phyloP scores from a whole-genome alignment of 163 green algal species.

The Smithsoniella earleae region DNA sequence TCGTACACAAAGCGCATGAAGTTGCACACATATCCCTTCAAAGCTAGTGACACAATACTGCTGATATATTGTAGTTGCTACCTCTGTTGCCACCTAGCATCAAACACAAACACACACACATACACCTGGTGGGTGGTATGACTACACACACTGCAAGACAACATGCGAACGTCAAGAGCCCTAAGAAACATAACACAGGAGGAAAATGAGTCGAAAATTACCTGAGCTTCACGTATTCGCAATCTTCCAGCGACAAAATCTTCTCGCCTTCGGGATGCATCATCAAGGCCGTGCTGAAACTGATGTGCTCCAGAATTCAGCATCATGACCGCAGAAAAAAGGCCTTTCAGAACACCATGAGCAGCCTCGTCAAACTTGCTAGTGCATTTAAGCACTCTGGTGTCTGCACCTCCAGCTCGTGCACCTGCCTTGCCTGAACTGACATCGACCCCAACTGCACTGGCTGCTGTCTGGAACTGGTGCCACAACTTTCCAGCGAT shows the following conservation, averaged over 20 bases:
- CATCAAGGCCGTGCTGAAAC: not conserved
- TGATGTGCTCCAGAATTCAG: not conserved
- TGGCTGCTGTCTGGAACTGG: not conserved
- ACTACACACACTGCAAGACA: no score
- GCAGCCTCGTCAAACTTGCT: constrained; percentile 10
- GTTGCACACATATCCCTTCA: no score
- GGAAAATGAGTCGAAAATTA: not conserved
- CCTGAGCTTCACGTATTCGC: not conserved
- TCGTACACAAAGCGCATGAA: no score
- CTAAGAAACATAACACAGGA: not conserved
- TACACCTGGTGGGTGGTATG: not conserved
- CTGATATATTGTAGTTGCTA: not conserved
- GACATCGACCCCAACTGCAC: not conserved
- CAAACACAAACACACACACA: not conserved
- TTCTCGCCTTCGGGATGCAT: not conserved
- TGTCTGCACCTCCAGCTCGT: no score
- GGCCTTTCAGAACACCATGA: not conserved
- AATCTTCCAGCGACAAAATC: not conserved
- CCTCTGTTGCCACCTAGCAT: not conserved
- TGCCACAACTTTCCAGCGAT: not conserved
- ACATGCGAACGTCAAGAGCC: no score
- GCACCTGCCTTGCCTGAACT: not conserved
- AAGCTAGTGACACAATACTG: no score
- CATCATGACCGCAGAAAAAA: not conserved
- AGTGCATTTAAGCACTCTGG: not conserved